Evolutionary conservation across 1,284 basidiomycete genomes (phyloP).

Genomic region (Cutaneotrichosporon sp.): DNA sequence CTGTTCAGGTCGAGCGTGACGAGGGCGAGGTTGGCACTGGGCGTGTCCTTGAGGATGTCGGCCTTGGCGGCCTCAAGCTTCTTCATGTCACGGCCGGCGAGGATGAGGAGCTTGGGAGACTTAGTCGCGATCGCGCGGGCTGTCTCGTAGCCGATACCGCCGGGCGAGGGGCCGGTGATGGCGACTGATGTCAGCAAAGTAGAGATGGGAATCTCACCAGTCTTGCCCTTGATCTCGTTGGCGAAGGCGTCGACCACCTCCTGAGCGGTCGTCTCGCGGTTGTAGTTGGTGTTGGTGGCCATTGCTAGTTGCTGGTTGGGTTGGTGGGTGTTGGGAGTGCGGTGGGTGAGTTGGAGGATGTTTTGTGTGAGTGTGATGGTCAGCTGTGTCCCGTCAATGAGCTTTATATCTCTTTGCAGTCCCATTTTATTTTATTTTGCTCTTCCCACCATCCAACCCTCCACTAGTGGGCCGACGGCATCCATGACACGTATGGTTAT

Average conservation of each 20-base stretch:
- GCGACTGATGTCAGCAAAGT: constrained; percentile 18
- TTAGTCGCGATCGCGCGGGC: constrained; percentile 27
- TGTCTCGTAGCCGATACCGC: constrained; percentile 27
- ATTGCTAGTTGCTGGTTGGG: background rate
- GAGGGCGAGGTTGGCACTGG: constrained; percentile 9
- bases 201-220: constrained; percentile 9
- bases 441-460: too few species aligned
- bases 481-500: too few species aligned
- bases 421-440: too few species aligned
- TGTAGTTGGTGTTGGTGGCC: constrained; percentile 10
- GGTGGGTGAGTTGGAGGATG: background rate
- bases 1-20: constrained; percentile 25
- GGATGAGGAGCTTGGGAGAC: constrained; percentile 24
- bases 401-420: too few species aligned
- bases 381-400: too few species aligned
- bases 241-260: constrained; percentile 18
- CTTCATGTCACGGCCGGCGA: constrained; percentile 23
- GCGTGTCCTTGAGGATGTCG: constrained; percentile 18
- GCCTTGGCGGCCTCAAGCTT: constrained; percentile 19
- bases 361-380: too few species aligned
- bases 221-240: constrained; percentile 15
- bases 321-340: background rate
- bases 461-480: too few species aligned
- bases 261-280: constrained; percentile 16
- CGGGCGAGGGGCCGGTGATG: constrained; percentile 26